Conservation (phyloP, 75 land plant genomes). For the Picea glauca region DNA sequence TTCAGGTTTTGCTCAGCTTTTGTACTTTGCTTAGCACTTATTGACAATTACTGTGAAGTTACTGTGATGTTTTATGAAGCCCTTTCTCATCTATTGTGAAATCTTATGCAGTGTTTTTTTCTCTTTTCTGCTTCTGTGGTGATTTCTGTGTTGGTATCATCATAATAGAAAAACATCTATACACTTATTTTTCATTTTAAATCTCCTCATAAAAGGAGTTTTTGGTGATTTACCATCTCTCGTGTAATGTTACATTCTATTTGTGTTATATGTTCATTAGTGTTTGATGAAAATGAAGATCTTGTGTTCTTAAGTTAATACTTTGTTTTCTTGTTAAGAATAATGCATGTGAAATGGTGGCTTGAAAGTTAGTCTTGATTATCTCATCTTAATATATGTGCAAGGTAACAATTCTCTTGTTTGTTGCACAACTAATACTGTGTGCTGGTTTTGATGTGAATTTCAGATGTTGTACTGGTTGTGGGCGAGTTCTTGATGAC, state of each 20-base stretch:
- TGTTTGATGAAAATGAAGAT: not conserved
- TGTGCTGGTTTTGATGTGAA: constrained; percentile 6
- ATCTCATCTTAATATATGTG: constrained; percentile 3
- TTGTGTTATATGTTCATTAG: not conserved
- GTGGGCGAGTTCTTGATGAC: constrained; percentile 64
- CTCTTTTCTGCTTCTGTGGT: too few species aligned
- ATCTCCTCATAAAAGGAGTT: not conserved
- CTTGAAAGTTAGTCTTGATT: not conserved
- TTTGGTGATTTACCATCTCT: not conserved
- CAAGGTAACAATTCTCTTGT: not conserved
- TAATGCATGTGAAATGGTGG: not conserved
- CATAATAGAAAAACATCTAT: not conserved
- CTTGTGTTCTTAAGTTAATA: not conserved
- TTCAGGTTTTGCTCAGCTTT: too few species aligned
- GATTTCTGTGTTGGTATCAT: too few species aligned
- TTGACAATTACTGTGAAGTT: too few species aligned
- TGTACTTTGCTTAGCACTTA: too few species aligned
- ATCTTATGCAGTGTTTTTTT: too few species aligned
- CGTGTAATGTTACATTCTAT: not conserved
- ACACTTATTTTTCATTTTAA: not conserved
- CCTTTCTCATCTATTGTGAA: too few species aligned
- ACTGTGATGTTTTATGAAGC: too few species aligned
- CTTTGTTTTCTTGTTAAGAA: not conserved
- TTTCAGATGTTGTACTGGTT: constrained; percentile 53
- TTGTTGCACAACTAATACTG: not conserved